Evolutionary conservation across 1,139 yeast species (phyloP).

Genomic region (Pneumocystis canis): DNA sequence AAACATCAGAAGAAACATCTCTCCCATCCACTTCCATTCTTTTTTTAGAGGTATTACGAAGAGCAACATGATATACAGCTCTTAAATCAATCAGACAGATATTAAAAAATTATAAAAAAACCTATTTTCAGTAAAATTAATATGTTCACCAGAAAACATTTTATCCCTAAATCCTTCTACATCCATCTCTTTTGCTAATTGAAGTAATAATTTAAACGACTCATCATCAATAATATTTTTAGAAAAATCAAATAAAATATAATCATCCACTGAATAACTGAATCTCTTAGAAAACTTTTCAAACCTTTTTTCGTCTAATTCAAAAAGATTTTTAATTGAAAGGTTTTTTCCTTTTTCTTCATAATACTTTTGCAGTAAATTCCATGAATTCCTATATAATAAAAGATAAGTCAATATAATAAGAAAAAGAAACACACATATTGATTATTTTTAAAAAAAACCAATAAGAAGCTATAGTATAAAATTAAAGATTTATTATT

Average conservation of each 20-base stretch:
- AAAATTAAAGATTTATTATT: neutral
- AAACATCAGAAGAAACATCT: constrained; percentile 81
- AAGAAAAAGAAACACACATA: neutral
- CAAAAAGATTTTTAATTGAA: neutral
- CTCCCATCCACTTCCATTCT: constrained; percentile 78
- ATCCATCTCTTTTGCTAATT: constrained; percentile 79
- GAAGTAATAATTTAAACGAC: constrained; percentile 47
- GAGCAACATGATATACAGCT: constrained; percentile 91
- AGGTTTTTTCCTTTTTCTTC: neutral
- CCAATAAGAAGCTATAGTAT: too few species aligned
- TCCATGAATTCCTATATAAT: neutral
- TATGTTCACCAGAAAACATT: constrained; percentile 83
- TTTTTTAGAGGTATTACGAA: constrained; percentile 77
- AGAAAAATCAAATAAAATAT: constrained; percentile 84
- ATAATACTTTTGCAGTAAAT: neutral
- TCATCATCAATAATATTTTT: constrained; percentile 85
- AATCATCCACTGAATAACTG: constrained; percentile 51
- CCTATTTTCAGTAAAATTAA: constrained; percentile 88
- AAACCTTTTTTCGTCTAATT: constrained; percentile 33
- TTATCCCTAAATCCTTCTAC: constrained; percentile 78
- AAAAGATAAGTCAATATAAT: neutral
- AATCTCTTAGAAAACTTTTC: constrained; percentile 62
- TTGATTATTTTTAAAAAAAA: neutral
- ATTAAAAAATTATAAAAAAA: neutral
- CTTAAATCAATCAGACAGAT: neutral